Evolutionary conservation across 768 basidiomycete species (phyloP), one percentile per base, ranked within the genome.

Genomic region (Termitomyces sp.): DNA sequence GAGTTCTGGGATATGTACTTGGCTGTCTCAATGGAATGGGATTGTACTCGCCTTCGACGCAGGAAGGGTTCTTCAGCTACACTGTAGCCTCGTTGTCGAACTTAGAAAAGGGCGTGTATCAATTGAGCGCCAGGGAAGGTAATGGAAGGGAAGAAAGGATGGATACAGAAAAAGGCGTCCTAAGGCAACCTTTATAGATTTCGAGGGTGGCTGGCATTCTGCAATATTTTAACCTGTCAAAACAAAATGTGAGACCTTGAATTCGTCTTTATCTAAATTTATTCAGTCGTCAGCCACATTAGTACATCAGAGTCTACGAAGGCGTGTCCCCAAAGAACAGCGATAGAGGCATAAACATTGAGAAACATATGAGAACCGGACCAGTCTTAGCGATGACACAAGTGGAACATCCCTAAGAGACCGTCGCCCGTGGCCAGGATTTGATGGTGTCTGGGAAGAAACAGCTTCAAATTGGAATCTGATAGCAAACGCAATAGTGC

Each of bases 1-100:
- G 50, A 37, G 54, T 55, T 59, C 58, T 41, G 40, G 58, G 58
- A 55, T 49, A 48, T 54, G 54, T 41, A 42, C 42, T 47, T 42
- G 46, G 16, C 25, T 19, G 44, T 42, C 37, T 46, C 30, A 35
- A 16, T 53, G 41, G 43, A 21, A 55, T 43, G 47, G 54, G 37
- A n/a, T n/a, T 48, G 43, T 17, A 55, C 54, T 49, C 58, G 46
- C 47, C 41, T 43, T 43, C 49, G 14, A 47, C 34, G 25, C 25
- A 12, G 25, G 32, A 28, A 25, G 47, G 54, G 46, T 5, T 43
- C 53, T 59, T 49, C 58, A 54, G 54, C 54, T 43, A 57, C 34
- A 23, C 5, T 23, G 49, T 43, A 59, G 45, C 52, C 34, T 59
- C 56, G 56, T 25, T 1, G 32, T 28, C 28, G 19, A 41, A n/a